Evolutionary conservation across 306 rosid species (phyloP).

Genomic region (Erythrophleum fordii): DNA sequence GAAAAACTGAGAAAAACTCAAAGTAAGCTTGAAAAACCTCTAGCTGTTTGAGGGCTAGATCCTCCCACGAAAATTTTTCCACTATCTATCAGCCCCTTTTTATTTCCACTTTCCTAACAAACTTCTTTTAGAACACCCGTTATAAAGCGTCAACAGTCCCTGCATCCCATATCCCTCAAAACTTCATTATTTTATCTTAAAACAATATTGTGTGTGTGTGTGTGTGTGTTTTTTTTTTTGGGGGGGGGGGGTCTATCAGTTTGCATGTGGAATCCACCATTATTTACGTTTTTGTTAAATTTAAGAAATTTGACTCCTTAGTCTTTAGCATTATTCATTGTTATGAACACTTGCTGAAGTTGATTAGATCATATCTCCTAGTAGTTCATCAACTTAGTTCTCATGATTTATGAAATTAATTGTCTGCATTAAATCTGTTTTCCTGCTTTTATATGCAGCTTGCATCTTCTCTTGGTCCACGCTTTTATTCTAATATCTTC

Average conservation of each 20-base stretch:
- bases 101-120: neutral
- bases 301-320: neutral
- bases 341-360: conserved; percentile 18
- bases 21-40: too few relatives aligned
- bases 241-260: neutral
- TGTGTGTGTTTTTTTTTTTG: neutral
- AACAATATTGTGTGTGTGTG: too few relatives aligned
- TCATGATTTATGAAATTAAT: conserved; percentile 24
- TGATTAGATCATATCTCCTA: conserved; percentile 25
- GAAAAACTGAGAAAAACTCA: neutral
- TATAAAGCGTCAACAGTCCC: neutral
- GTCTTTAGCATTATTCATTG: neutral
- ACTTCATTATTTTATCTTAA: neutral
- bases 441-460: conserved; percentile 63
- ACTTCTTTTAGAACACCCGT: neutral
- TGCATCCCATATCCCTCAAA: too few relatives aligned
- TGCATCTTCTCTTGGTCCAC: conserved; percentile 98
- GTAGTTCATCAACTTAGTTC: conserved; percentile 18
- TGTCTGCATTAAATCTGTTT: conserved; percentile 31
- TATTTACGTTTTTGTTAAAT: neutral
- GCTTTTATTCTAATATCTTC: conserved; percentile 89
- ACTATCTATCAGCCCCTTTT: neutral
- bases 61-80: neutral
- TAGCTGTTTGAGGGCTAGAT: neutral
- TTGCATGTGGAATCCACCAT: neutral